These are phyloP conservation scores for Halophytophthora batemanensis DNA, from an alignment of 352 stramenopile species.

Conservation along the genomic window DNA sequence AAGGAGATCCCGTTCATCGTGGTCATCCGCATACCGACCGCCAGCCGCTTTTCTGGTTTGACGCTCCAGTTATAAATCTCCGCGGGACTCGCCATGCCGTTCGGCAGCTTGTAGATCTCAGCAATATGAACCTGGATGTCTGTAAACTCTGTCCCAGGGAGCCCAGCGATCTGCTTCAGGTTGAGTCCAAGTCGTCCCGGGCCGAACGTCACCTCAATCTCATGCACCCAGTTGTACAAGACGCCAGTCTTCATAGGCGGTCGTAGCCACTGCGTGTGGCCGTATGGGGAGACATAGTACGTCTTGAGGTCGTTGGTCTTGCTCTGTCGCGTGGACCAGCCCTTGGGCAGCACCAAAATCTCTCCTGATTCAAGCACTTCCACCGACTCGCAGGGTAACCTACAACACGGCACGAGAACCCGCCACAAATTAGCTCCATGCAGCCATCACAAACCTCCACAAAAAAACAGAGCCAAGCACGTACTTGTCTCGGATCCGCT, in stretches of 20 bases:
- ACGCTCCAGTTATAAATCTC: conserved; percentile 91
- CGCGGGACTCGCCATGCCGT: conserved; percentile 75
- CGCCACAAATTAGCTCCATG: neutral
- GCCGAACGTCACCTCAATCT: conserved; percentile 84
- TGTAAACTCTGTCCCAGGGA: conserved; percentile 67
- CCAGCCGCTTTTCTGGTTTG: conserved; percentile 82
- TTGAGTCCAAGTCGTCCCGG: conserved; percentile 76
- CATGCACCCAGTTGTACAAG: conserved; percentile 77
- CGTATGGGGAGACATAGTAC: conserved; percentile 85
- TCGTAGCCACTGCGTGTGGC: conserved; percentile 80
- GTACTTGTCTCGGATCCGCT: conserved; percentile 57
- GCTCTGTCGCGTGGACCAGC: conserved; percentile 75
- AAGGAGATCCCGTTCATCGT: conserved; percentile 77
- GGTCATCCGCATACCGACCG: conserved; percentile 79
- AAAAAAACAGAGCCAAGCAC: conserved; percentile 3
- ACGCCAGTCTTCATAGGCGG: conserved; percentile 73
- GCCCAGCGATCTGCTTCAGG: conserved; percentile 74
- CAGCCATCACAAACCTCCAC: neutral
- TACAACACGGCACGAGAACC: conserved; percentile 9
- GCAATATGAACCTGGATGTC: conserved; percentile 78
- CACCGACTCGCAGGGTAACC: conserved; percentile 54
- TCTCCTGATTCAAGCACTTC: conserved; percentile 68
- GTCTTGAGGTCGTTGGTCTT: conserved; percentile 82
- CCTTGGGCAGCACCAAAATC: conserved; percentile 71
- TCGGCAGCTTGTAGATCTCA: conserved; percentile 83